Evolutionary conservation across 305 asterid species (phyloP), one percentile per base, ranked within the genome.

Genomic region (Plantago coronopus): DNA sequence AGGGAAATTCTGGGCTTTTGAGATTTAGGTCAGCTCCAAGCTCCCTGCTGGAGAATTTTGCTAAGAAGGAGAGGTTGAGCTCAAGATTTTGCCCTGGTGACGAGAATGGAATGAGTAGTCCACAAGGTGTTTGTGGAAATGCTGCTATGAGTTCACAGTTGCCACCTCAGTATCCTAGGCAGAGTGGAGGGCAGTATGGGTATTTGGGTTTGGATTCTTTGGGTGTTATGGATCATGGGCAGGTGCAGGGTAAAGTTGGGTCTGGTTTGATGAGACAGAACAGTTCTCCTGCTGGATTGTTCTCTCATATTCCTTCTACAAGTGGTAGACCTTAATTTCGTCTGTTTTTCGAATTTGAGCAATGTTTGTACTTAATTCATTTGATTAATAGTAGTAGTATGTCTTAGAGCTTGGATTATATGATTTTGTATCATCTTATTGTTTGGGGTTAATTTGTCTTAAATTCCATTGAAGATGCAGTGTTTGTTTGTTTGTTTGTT

Each of bases 131-230:
- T 48, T 59, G 47, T 64, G 64, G 70, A 53, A 48, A 69, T 50
- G 47, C 66, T 13, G 72, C 57, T 1, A 57, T 74, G 78, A 74
- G 75, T 63, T 59, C 87, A 29, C 89, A 69, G 78, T 67, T 86
- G 76, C 93, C 90, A 48, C 95, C 86, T 57, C 94, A 78, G 59
- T 81, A 83, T 70, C 90, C 95, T 17, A 75, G 85, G 68, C 79
- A 72, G 55, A 70, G 20, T 59, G 68, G 59, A 18, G 67, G 48
- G 44, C 78, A 65, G 18, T 23, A 67, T 67, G 83, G 83, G 5
- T 78, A 59, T 59, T 64, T 70, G 58, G 73, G 48, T 29, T 67
- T 62, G 66, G 69, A 67, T 23, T 74, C 80, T 56, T 13, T n/a
- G 40, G 59, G 76, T 70, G 69, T 16, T 69, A 38, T 57, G 81